Conservation (phyloP, 176 grass and related monocot species). For the Rhynchospora pubera region DNA sequence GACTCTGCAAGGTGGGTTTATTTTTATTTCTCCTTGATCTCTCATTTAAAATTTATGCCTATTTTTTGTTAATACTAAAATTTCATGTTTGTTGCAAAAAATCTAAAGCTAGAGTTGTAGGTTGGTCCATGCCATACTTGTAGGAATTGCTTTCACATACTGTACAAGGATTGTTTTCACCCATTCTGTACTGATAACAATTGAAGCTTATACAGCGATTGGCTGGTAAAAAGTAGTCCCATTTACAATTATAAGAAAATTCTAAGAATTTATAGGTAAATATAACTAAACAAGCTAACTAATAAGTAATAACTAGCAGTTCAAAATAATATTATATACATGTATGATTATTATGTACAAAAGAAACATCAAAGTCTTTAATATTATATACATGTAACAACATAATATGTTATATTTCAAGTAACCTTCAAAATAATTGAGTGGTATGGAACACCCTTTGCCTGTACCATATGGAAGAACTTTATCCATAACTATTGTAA, state of each 20-base stretch:
- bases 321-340: too few species aligned
- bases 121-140: not conserved
- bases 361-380: not conserved
- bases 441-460: not conserved
- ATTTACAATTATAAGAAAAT: too few species aligned
- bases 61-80: not conserved
- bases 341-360: not conserved
- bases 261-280: not conserved
- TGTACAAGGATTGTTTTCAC: not conserved
- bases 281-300: not conserved
- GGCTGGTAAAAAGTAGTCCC: not conserved
- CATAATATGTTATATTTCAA: not conserved
- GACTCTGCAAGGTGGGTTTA: conserved; percentile 48
- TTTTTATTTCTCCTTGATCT: not conserved
- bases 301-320: not conserved
- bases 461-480: not conserved
- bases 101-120: not conserved
- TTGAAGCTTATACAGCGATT: not conserved
- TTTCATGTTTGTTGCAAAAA: not conserved
- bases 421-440: not conserved
- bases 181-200: not conserved
- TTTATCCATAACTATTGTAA: not conserved
- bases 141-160: not conserved
- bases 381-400: not conserved
- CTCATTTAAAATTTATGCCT: not conserved